Evolutionary conservation across 176 grass and related monocot genomes (phyloP).

Genomic region (Musa itinerans): DNA sequence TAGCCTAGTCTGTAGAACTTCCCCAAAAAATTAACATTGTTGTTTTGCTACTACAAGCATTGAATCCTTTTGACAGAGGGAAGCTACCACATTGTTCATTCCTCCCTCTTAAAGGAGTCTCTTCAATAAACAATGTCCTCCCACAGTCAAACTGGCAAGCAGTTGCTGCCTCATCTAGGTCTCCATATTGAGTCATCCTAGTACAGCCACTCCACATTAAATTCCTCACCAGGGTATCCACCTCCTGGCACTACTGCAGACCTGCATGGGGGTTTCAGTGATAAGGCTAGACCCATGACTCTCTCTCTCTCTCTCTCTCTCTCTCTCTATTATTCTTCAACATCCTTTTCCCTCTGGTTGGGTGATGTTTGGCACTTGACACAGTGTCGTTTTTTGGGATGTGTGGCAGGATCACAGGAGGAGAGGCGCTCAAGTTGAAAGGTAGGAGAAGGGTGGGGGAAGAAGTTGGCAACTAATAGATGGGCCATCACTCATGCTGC

Average conservation of each 20-base stretch:
- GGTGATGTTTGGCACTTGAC: not conserved
- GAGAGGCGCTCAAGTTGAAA: not conserved
- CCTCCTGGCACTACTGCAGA: slow-evolving; percentile 17
- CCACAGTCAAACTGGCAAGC: not conserved
- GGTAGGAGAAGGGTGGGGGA: not conserved
- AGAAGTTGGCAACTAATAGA: slow-evolving; percentile 23
- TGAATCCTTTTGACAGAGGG: slow-evolving; percentile 3
- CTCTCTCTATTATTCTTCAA: not conserved
- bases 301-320: too few relatives aligned
- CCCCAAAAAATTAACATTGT: slow-evolving; percentile 1
- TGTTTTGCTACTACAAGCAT: not conserved
- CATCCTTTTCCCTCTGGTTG: not conserved
- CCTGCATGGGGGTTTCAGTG: too few relatives aligned
- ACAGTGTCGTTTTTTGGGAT: not conserved
- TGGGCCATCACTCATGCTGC: slow-evolving; percentile 99
- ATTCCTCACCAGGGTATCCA: slow-evolving; percentile 22
- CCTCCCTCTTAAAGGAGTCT: not conserved
- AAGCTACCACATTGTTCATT: slow-evolving; percentile 24
- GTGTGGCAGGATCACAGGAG: not conserved
- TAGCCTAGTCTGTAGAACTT: slow-evolving; percentile 1
- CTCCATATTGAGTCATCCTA: slow-evolving; percentile 22
- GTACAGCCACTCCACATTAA: slow-evolving; percentile 20
- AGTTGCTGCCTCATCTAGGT: not conserved
- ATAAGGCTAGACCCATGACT: not conserved
- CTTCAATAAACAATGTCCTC: not conserved